Evolutionary conservation across 306 rosid species (phyloP).

Genomic region (Psophocarpus tetragonolobus): DNA sequence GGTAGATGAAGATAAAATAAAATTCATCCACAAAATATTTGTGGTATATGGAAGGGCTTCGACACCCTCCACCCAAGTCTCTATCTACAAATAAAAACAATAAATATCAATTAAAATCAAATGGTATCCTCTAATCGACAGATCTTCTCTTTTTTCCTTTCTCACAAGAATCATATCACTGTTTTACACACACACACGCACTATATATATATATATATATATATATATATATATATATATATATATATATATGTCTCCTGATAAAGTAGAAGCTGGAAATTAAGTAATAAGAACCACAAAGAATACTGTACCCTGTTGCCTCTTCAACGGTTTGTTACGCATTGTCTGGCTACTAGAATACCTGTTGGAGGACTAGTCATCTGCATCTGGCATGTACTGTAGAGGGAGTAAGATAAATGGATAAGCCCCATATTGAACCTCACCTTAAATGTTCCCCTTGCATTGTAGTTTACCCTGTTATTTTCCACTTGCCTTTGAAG

Average conservation of each 20-base stretch:
- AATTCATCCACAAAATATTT: not conserved
- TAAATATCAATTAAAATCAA: not conserved
- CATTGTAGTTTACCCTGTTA: slow-evolving; percentile 56
- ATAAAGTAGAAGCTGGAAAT: slow-evolving; percentile 11
- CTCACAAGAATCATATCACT: slow-evolving; percentile 5
- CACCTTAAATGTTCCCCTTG: slow-evolving; percentile 77
- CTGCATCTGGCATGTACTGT: slow-evolving; percentile 72
- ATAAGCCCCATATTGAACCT: slow-evolving; percentile 60
- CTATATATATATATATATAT: too few species aligned
- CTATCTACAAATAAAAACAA: slow-evolving; percentile 6
- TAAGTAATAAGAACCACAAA: slow-evolving; percentile 16
- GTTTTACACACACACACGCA: slow-evolving; percentile 31
- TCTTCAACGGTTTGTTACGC: slow-evolving; percentile 65
- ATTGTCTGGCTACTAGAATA: slow-evolving; percentile 63
- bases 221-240: too few species aligned
- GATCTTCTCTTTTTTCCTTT: not conserved
- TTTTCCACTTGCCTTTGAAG: slow-evolving; percentile 70
- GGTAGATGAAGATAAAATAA: not conserved
- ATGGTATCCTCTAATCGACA: slow-evolving; percentile 11
- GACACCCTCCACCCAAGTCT: slow-evolving; percentile 7
- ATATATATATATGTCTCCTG: too few species aligned
- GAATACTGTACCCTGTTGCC: not conserved
- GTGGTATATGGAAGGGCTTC: not conserved
- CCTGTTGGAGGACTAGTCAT: slow-evolving; percentile 92
- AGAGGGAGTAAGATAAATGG: slow-evolving; percentile 67